Evolutionary conservation across 768 basidiomycete species (phyloP).

Genomic region (Mycena vitilis): DNA sequence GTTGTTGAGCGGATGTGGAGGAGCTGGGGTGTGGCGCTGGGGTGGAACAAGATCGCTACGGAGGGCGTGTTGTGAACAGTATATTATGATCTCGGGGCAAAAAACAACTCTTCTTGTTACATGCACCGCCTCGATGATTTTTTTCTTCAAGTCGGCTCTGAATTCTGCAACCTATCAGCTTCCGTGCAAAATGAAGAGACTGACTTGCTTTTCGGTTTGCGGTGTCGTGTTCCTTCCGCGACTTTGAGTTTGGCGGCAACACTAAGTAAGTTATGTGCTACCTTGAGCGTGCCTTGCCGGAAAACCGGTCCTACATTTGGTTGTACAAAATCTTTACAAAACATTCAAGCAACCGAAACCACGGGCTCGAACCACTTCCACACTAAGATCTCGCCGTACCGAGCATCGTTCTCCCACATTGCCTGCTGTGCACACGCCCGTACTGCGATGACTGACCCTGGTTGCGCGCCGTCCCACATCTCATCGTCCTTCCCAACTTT

Average conservation of each 20-base stretch:
- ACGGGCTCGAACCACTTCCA: constrained; percentile 31
- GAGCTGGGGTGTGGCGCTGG: constrained; percentile 79
- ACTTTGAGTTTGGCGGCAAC: too few species aligned
- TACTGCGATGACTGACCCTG: constrained; percentile 18
- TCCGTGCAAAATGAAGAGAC: too few species aligned
- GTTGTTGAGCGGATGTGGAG: constrained; percentile 92
- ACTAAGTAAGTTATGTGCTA: too few species aligned
- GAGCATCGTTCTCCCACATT: constrained; percentile 17
- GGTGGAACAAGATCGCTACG: constrained; percentile 59
- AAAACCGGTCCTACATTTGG: too few species aligned
- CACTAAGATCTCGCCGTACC: constrained; percentile 17
- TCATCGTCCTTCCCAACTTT: constrained; percentile 18
- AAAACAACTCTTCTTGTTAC: too few species aligned
- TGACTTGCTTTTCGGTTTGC: neutral
- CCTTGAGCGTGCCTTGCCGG: too few species aligned
- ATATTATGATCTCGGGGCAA: neutral
- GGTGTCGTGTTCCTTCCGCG: neutral
- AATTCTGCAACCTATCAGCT: too few species aligned
- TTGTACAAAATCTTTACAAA: too few species aligned
- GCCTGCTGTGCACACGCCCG: constrained; percentile 17
- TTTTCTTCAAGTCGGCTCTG: too few species aligned
- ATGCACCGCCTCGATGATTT: too few species aligned
- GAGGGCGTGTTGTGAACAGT: constrained; percentile 20
- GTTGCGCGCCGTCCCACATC: constrained; percentile 14
- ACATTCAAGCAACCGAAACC: neutral